Conservation (phyloP, 225 moss, liverwort and hornwort species). For the Marchantia paleacea region DNA sequence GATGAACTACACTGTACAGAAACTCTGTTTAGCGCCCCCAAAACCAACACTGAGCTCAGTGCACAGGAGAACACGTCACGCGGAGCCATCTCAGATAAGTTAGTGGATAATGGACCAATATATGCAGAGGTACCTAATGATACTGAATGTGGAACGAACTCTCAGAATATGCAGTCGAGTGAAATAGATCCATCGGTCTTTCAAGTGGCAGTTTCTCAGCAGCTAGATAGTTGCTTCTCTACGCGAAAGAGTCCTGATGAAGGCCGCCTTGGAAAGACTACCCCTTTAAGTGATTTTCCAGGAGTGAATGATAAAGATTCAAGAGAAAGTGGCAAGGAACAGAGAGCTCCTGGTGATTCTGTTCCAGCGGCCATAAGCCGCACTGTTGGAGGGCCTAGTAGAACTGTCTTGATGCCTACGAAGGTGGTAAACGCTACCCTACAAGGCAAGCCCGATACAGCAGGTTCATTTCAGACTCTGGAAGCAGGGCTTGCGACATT, state of each 20-base stretch:
- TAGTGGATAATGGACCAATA: not conserved
- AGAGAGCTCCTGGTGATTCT: not conserved
- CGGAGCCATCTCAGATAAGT: not conserved
- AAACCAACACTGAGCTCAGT: not conserved
- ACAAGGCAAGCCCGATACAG: not conserved
- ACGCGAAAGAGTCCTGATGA: not conserved
- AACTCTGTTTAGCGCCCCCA: not conserved
- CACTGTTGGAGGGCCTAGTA: not conserved
- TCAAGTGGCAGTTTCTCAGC: not conserved
- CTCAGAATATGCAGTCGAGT: not conserved
- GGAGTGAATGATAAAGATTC: not conserved
- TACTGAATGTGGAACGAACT: not conserved
- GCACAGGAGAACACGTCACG: not conserved
- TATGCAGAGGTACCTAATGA: not conserved
- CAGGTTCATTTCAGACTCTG: not conserved
- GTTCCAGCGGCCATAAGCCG: not conserved
- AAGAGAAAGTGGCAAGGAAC: not conserved
- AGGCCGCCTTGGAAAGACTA: not conserved
- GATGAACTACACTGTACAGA: not conserved
- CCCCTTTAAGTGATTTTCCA: not conserved
- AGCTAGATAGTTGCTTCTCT: not conserved
- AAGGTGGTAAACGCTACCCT: not conserved
- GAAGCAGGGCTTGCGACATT: constrained; percentile 1
- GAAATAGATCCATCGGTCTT: not conserved
- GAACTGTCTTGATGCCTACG: not conserved